phyloP scores from a whole-genome alignment of 2,329 filamentous ascomycete genomes.

The Didymella pinodella region DNA sequence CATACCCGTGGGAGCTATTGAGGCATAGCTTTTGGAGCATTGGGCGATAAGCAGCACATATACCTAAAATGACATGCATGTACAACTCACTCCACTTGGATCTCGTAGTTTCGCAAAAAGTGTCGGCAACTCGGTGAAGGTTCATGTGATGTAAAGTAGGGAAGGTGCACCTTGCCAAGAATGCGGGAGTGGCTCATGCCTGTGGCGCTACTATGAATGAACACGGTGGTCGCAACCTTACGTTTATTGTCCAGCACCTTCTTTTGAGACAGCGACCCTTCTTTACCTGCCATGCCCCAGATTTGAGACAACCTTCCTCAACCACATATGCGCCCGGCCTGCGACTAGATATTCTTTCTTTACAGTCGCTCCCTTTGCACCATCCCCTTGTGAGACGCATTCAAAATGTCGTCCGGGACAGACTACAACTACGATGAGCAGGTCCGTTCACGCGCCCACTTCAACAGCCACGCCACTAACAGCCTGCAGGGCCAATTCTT shows the following conservation, averaged over 20 bases:
- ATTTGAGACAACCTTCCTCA: constrained; percentile 26
- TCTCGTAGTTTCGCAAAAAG: neutral
- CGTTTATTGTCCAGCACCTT: constrained; percentile 38
- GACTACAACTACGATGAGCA: constrained; percentile 99
- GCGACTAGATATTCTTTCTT: constrained; percentile 26
- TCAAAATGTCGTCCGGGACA: constrained; percentile 58
- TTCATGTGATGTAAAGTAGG: constrained; percentile 24
- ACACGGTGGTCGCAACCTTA: constrained; percentile 42
- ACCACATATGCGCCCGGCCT: constrained; percentile 28
- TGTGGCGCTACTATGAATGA: constrained; percentile 35
- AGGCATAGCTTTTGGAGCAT: constrained; percentile 27
- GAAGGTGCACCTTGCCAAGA: constrained; percentile 17
- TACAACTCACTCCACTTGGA: neutral
- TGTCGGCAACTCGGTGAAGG: neutral
- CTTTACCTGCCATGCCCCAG: constrained; percentile 32
- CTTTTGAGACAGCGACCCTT: constrained; percentile 38
- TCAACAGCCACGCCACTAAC: constrained; percentile 24
- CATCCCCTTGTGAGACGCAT: constrained; percentile 28
- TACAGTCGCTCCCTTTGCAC: constrained; percentile 29
- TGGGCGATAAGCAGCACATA: constrained; percentile 28
- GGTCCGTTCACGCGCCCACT: constrained; percentile 56
- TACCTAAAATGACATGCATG: constrained; percentile 29
- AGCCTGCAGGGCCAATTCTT: constrained; percentile 85
- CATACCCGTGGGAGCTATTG: constrained; percentile 26
- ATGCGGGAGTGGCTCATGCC: constrained; percentile 29